These are phyloP conservation scores for Eleusine indica DNA, from an alignment of 176 grass and related monocot species.

Conservation along the genomic window DNA sequence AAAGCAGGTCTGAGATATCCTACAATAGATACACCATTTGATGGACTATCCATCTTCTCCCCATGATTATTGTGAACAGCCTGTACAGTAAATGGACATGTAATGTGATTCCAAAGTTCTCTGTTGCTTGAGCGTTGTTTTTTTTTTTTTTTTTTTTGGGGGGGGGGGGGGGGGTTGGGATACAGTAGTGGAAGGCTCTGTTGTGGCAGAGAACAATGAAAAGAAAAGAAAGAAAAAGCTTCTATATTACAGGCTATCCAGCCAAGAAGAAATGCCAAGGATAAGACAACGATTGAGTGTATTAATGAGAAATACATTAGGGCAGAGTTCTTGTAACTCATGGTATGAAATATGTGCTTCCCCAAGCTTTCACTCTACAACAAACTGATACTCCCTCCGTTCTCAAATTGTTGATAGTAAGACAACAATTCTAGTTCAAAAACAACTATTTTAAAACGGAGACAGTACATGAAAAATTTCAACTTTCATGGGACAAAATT, in stretches of 20 bases:
- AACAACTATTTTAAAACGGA: too few species aligned
- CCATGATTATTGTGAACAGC: slow-evolving; percentile 53
- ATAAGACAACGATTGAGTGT: neutral
- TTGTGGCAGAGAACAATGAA: neutral
- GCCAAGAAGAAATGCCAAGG: neutral
- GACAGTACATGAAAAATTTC: slow-evolving; percentile 2
- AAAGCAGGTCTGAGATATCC: slow-evolving; percentile 86
- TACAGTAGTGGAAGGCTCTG: neutral
- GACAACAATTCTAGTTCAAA: neutral
- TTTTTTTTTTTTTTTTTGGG: too few species aligned
- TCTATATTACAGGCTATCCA: neutral
- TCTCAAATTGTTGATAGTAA: neutral
- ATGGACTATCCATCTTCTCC: slow-evolving; percentile 67
- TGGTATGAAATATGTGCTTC: slow-evolving; percentile 13
- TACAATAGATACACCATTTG: slow-evolving; percentile 87
- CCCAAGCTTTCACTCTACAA: slow-evolving; percentile 11
- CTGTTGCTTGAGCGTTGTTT: neutral
- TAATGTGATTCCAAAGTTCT: slow-evolving; percentile 23
- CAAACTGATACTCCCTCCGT: neutral
- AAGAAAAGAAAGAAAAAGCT: neutral
- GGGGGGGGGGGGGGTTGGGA: neutral
- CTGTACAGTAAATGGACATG: slow-evolving; percentile 47
- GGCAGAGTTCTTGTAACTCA: slow-evolving; percentile 8
- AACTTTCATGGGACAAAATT: neutral
- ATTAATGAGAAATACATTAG: slow-evolving; percentile 4